Conservation (phyloP, 164 flowering plant genomes). For the Euptelea pleiosperma region DNA sequence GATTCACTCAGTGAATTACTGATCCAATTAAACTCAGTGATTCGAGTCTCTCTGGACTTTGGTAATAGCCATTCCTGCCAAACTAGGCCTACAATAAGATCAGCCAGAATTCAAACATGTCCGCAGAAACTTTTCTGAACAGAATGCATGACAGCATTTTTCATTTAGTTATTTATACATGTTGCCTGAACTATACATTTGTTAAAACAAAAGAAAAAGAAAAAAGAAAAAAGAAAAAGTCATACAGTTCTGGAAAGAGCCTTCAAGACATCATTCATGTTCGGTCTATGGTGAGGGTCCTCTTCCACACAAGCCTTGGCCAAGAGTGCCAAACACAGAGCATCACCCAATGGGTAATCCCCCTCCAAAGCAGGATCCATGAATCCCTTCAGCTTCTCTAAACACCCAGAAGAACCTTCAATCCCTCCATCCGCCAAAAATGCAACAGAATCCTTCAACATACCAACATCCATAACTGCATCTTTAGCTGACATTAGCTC, state of each 20-base stretch:
- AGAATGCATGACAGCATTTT: not conserved
- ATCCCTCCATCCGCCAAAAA: constrained; percentile 29
- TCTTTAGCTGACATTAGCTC: constrained; percentile 61
- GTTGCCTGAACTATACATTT: not conserved
- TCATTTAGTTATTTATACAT: not conserved
- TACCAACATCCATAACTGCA: constrained; percentile 16
- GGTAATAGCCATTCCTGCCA: too few species aligned
- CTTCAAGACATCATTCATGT: constrained; percentile 48
- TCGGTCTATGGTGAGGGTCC: constrained; percentile 55
- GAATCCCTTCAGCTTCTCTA: constrained; percentile 45
- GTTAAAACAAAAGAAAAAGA: too few species aligned
- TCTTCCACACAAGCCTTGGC: constrained; percentile 53
- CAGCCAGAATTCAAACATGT: not conserved
- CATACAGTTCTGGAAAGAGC: constrained; percentile 44
- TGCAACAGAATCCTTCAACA: constrained; percentile 30
- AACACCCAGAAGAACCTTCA: constrained; percentile 33
- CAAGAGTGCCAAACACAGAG: constrained; percentile 42
- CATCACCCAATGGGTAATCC: constrained; percentile 44
- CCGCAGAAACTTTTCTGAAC: too few species aligned
- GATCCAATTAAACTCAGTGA: too few species aligned
- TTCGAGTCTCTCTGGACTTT: too few species aligned
- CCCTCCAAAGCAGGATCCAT: constrained; percentile 49
- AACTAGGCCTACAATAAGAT: not conserved
- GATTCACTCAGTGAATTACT: not conserved
- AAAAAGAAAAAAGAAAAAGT: not conserved